Base-by-base conservation (phyloP, 345 rosid genomes). In the Lagerstroemia speciosa region DNA sequence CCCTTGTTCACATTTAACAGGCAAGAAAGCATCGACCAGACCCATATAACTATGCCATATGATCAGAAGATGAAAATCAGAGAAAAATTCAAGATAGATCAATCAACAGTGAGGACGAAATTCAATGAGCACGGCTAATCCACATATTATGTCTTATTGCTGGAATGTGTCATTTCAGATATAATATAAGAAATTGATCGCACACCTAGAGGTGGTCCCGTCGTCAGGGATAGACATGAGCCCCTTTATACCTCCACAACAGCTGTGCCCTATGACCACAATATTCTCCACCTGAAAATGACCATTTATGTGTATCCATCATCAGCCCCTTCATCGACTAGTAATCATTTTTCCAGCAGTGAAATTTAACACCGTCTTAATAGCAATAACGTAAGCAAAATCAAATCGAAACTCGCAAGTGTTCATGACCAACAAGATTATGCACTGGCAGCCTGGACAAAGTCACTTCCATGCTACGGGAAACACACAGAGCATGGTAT, bases 231-330 rank as follows among this genome's bases (percentile, higher is more conserved):
- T 79, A 26, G 84, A 73, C 98, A 94, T 92, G 69, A 94, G 99
- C 70, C 97, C 98, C 74, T 88, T 88, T 65, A 92, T 94, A 55
- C 99, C 99, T 37, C 99, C 99, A 72, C 99, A 94, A 67, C 93
- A 78, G 71, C 99, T 94, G 67, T 94, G 99, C 8, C 99, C 99
- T 69, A 94, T 88, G 57, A 94, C 93, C 45, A 92, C 74, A 68
- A 94, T 83, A 64, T 86, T 78, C 86, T 88, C 93, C 85, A 94
- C 99, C 99, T 93, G 75, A 31, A 67, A 68, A 46, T 40, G 9
- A 30, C 34, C 63, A 58, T 58, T 30, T 30, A 19, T 52, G n/a
- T n/a, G n/a, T n/a, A n/a, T n/a, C n/a, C n/a, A 52, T n/a, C 57
- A 3, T 52, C 57, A 52, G 26, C 57, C 15, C 57, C 20, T 9